Percentiles rank a stretch among this genome's conserved stretches.
phyloP scores from a whole-genome alignment of 495 filamentous ascomycete species.

The Aspergillus cavernicola region DNA sequence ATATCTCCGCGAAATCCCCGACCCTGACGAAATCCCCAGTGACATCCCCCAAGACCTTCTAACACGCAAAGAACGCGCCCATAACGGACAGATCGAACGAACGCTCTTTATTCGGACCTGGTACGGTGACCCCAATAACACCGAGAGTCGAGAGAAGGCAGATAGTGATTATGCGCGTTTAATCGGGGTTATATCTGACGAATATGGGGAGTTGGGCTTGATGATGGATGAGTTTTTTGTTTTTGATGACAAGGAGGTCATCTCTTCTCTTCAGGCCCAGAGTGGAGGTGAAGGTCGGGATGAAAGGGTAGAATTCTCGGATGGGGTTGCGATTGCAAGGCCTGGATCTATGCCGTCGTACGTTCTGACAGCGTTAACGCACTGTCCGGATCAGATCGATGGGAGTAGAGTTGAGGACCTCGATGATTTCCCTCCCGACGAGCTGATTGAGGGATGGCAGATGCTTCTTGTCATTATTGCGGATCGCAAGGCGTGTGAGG shows the following conservation, averaged over 20 bases:
- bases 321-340: conserved; percentile 5
- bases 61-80: conserved; percentile 2
- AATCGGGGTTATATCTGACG: not conserved
- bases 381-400: conserved; percentile 16
- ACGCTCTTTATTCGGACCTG: conserved; percentile 16
- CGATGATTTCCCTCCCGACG: not conserved
- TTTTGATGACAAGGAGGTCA: conserved; percentile 5
- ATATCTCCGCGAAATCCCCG: not conserved
- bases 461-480: conserved; percentile 13
- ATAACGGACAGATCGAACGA: not conserved
- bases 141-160: conserved; percentile 5
- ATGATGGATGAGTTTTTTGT: conserved; percentile 7
- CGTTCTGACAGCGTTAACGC: conserved; percentile 13
- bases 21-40: conserved; percentile 14
- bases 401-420: not conserved
- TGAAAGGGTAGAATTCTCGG: not conserved
- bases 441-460: conserved; percentile 2
- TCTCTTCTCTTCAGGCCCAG: not conserved
- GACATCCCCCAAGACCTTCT: conserved; percentile 15
- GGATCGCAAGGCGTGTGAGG: conserved; percentile 20
- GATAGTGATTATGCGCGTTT: conserved; percentile 8
- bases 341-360: conserved; percentile 9
- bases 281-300: too few relatives aligned
- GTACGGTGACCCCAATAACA: conserved; percentile 8
- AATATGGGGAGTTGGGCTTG: not conserved